These are phyloP conservation scores for Lactarius akahatsu DNA, from an alignment of 768 basidiomycete species.

Conservation along the genomic window DNA sequence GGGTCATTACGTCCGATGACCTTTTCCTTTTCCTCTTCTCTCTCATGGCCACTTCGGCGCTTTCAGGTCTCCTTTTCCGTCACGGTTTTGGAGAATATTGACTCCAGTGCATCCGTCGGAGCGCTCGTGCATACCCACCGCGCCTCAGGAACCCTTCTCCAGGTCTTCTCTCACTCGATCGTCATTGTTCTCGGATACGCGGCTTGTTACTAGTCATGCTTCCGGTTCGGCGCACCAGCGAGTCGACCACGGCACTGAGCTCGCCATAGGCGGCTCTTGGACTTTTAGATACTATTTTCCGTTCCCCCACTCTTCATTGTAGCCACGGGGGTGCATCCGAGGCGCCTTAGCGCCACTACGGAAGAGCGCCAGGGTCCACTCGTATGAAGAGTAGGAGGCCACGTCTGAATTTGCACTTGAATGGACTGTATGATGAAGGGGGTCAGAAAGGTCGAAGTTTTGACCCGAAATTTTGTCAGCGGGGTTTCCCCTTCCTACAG, in stretches of 20 bases:
- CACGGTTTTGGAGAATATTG: constrained; percentile 79
- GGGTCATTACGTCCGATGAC: constrained; percentile 67
- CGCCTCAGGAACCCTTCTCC: constrained; percentile 50
- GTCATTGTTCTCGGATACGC: constrained; percentile 86
- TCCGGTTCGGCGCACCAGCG: constrained; percentile 68
- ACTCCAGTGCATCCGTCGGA: constrained; percentile 82
- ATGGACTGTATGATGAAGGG: too few species aligned
- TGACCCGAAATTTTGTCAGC: too few species aligned
- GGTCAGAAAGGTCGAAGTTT: too few species aligned
- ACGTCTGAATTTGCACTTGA: too few species aligned
- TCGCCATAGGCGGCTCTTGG: constrained; percentile 47
- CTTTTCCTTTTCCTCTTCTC: constrained; percentile 66
- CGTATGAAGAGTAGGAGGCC: too few species aligned
- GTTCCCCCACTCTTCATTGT: too few species aligned
- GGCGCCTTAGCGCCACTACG: too few species aligned
- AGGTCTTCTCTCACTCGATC: constrained; percentile 41
- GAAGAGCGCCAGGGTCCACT: too few species aligned
- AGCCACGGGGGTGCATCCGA: too few species aligned
- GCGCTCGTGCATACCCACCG: constrained; percentile 87
- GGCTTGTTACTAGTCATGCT: constrained; percentile 74
- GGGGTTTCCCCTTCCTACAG: too few species aligned
- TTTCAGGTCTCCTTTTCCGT: constrained; percentile 67
- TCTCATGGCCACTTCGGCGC: constrained; percentile 59
- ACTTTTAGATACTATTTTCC: too few species aligned
- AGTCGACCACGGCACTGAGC: constrained; percentile 75